phyloP scores from a whole-genome alignment of 2,329 filamentous ascomycete species.

The Blumeria graminis region DNA sequence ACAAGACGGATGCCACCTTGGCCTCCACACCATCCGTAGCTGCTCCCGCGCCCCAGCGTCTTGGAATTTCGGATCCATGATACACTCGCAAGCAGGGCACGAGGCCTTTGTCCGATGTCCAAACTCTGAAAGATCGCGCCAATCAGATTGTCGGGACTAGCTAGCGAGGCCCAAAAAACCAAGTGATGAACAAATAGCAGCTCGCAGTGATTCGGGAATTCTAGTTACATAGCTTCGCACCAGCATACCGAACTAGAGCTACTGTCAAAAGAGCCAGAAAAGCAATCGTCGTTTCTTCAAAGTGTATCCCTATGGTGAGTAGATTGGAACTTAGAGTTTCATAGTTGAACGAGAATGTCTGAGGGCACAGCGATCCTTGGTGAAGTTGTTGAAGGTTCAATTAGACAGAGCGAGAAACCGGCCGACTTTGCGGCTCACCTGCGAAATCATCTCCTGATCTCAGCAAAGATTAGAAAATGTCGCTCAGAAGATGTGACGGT shows the following conservation, averaged over 20 bases:
- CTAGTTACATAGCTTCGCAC: neutral
- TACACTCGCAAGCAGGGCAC: neutral
- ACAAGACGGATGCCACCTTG: neutral
- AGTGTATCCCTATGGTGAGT: neutral
- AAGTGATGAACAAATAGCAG: neutral
- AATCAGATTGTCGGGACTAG: neutral
- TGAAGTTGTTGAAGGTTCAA: neutral
- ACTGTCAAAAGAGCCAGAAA: neutral
- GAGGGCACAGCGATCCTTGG: neutral
- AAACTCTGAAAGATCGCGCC: neutral
- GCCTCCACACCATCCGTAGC: neutral
- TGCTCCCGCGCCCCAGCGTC: neutral
- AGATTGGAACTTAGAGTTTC: neutral
- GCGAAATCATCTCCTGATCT: neutral
- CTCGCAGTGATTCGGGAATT: neutral
- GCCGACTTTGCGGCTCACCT: neutral
- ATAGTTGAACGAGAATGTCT: neutral
- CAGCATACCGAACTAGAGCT: neutral
- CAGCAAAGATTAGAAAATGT: neutral
- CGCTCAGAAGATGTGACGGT: neutral
- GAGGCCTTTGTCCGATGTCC: neutral
- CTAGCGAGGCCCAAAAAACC: neutral
- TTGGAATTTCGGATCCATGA: neutral
- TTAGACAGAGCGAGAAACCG: neutral
- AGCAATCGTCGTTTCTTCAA: neutral